Evolutionary conservation across 257 asterid genomes (phyloP).

Genomic region (Salvia miltiorrhiza): DNA sequence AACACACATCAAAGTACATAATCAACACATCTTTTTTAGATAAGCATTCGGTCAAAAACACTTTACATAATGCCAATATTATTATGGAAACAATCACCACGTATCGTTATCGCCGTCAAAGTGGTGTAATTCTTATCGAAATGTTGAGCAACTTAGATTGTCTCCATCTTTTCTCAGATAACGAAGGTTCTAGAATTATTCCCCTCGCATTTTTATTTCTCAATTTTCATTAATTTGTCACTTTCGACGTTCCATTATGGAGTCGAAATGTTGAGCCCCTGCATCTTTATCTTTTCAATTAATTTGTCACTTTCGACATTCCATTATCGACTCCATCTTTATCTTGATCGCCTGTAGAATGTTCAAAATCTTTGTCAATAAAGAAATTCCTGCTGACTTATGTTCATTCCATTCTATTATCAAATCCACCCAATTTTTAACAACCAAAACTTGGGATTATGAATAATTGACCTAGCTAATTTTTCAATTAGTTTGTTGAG

Average conservation of each 20-base stretch:
- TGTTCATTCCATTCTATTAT: no score
- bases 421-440: no score
- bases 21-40: slow-evolving; percentile 14
- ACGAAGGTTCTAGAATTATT: not conserved
- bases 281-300: not conserved
- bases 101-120: slow-evolving; percentile 27
- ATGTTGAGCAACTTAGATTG: not conserved
- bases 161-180: slow-evolving; percentile 1
- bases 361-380: no score
- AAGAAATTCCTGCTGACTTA: no score
- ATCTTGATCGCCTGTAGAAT: not conserved
- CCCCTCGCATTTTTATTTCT: no score
- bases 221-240: not conserved
- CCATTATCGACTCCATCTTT: not conserved
- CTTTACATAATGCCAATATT: slow-evolving; percentile 20
- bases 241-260: no score
- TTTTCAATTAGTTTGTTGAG: not conserved
- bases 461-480: not conserved
- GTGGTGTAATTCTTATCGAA: slow-evolving; percentile 32
- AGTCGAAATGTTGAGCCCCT: no score
- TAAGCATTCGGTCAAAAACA: slow-evolving; percentile 24
- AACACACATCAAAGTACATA: slow-evolving; percentile 22
- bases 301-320: not conserved
- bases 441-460: not conserved
- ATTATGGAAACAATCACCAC: not conserved